Evolutionary conservation across 495 filamentous ascomycete species (phyloP).

Genomic region (Glarea lozoyensis): DNA sequence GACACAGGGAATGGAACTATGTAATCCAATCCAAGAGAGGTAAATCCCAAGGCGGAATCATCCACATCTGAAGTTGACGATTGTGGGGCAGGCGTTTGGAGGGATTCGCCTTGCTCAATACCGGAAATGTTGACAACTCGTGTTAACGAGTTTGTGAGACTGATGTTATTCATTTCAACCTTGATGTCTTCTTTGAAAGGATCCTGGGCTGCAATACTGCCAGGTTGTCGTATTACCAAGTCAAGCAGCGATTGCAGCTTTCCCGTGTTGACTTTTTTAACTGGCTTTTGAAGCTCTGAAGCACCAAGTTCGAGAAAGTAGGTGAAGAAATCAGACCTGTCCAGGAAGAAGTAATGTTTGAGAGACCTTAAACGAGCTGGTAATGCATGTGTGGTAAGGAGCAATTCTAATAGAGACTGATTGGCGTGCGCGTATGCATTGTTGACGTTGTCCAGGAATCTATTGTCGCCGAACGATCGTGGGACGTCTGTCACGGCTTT

Average conservation of each 20-base stretch:
- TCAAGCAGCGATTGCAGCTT: constrained; percentile 93
- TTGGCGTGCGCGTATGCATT: constrained; percentile 93
- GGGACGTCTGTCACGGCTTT: constrained; percentile 84
- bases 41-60: constrained; percentile 80
- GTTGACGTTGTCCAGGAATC: constrained; percentile 92
- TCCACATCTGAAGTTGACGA: constrained; percentile 63
- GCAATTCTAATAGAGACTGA: constrained; percentile 80
- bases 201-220: constrained; percentile 86
- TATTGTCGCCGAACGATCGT: constrained; percentile 79
- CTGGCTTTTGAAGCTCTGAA: constrained; percentile 82
- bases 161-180: constrained; percentile 90
- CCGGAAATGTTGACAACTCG: constrained; percentile 92
- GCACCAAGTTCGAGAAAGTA: constrained; percentile 89
- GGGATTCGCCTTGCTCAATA: constrained; percentile 75
- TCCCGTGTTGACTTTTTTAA: constrained; percentile 76
- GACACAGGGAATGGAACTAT: constrained; percentile 93
- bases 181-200: constrained; percentile 98
- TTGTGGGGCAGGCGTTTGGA: constrained; percentile 37
- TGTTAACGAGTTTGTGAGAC: constrained; percentile 87
- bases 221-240: constrained; percentile 87
- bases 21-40: constrained; percentile 88
- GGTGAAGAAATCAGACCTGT: constrained; percentile 94
- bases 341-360: constrained; percentile 98
- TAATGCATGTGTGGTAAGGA: constrained; percentile 85
- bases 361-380: constrained; percentile 78